Base-by-base conservation (phyloP, 805 yeast species). In the Saturnispora zaruensis region DNA sequence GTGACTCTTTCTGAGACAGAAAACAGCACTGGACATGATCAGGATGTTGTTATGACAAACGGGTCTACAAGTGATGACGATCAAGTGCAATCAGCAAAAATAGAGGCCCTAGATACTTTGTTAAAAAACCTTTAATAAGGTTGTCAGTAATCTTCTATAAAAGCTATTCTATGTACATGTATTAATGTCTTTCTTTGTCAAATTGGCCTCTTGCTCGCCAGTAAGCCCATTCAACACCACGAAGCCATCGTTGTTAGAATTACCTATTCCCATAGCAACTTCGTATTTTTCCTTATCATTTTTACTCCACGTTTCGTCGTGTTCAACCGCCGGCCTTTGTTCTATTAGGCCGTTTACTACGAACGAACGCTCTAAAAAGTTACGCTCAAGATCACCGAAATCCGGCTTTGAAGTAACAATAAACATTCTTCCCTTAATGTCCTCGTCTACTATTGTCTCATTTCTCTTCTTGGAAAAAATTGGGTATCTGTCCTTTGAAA, bases 381-480 rank as follows among this genome's bases (percentile, higher is more conserved):
- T 60, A 49, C 71, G 57, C 41, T 68, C 72, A 40, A 55, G 45
- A 36, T 48, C 34, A 2, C 57, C 64, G 46, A 66, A 58, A 49
- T 62, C 66, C 0, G 53, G 47, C 4, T 18, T 11, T 7, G 50
- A 33, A 21, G 54, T 50, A 0, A 64, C 47, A 16, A 57, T 54
- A 23, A 64, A 44, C 8, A 64, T 28, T 23, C 55, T 46, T n/a
- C 52, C 47, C 34, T 48, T 49, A 6, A 44, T 43, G n/a, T 55
- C 9, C 5, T 45, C 45, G 20, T 56, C 54, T 2, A 48, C 18
- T 13, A 24, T n/a, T 5, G 38, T 18, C 1, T 28, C 43, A 2
- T 23, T 26, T 0, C 41, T 5, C 7, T 14, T 24, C 6, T 50
- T 56, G 3, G 57, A 51, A 43, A 59, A 57, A 5, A 52, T 21